A percentile compares a stretch with the other conserved stretches of the same genome.
Conservation (phyloP, 495 filamentous ascomycete genomes). For the Tuber calosporum region DNA sequence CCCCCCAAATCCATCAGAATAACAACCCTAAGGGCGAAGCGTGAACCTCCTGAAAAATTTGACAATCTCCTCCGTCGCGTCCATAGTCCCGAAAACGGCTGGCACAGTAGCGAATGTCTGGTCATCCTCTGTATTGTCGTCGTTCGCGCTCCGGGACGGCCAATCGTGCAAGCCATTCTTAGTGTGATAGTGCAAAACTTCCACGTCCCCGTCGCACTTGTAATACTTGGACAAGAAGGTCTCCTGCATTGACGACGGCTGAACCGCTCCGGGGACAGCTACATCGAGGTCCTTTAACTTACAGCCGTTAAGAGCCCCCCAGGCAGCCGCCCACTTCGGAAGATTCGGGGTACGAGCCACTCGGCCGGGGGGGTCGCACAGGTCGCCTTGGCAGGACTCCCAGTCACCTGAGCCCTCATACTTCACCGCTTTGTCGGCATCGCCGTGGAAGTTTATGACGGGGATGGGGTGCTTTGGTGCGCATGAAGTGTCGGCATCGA, state of each 20-base stretch:
- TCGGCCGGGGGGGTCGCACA: not conserved
- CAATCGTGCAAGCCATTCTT: conserved; percentile 5
- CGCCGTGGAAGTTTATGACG: conserved; percentile 1
- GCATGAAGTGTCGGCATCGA: not conserved
- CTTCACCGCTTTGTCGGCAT: not conserved
- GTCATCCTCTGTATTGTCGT: not conserved
- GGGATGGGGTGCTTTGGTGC: not conserved
- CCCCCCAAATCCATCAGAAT: not conserved
- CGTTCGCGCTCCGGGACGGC: not conserved
- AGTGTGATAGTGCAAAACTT: conserved; percentile 1
- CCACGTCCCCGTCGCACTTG: not conserved
- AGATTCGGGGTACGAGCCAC: not conserved
- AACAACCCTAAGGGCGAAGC: not conserved
- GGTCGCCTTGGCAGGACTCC: not conserved
- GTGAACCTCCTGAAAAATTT: not conserved
- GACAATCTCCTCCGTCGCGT: conserved; percentile 5
- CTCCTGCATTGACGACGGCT: not conserved
- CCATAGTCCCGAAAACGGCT: not conserved
- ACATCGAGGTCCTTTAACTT: not conserved
- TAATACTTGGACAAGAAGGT: not conserved
- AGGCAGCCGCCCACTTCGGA: not conserved
- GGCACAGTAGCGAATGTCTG: not conserved
- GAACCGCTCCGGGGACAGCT: not conserved
- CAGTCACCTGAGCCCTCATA: not conserved
- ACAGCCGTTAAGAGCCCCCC: not conserved